Conservation (phyloP, 345 rosid genomes). For the Streptanthus diversifolius region DNA sequence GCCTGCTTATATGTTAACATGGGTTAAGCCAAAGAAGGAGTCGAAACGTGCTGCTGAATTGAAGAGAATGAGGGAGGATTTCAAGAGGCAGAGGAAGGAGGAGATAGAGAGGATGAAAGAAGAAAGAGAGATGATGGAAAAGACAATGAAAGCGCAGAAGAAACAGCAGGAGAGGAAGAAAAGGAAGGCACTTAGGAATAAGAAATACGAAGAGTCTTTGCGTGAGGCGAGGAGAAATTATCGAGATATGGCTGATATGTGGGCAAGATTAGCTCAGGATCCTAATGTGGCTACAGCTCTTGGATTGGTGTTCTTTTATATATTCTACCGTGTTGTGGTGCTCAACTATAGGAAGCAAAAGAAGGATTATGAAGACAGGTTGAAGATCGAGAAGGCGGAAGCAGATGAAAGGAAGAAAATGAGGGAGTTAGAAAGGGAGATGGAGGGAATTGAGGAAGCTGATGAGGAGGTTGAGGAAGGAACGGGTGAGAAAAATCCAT, state of each 20-base stretch:
- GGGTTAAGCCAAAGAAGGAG: constrained; percentile 65
- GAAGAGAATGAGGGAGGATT: constrained; percentile 60
- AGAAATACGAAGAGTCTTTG: constrained; percentile 60
- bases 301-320: constrained; percentile 70
- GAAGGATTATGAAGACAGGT: constrained; percentile 89
- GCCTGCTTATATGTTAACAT: constrained; percentile 50
- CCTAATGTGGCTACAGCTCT: constrained; percentile 59
- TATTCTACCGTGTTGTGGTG: constrained; percentile 78
- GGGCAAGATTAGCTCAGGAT: constrained; percentile 68
- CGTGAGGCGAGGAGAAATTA: constrained; percentile 54
- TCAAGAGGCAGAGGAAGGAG: constrained; percentile 60
- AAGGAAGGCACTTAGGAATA: constrained; percentile 52
- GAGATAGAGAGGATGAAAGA: constrained; percentile 51
- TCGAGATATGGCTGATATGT: constrained; percentile 48
- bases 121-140: constrained; percentile 72
- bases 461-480: constrained; percentile 60
- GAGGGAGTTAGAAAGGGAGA: constrained; percentile 75
- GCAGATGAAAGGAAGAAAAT: constrained; percentile 88
- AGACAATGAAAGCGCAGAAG: constrained; percentile 50
- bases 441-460: constrained; percentile 60
- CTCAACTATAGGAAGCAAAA: constrained; percentile 75
- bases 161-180: constrained; percentile 58
- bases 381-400: constrained; percentile 91
- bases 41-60: constrained; percentile 60
- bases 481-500: constrained; percentile 64